phyloP scores from a whole-genome alignment of 1,284 basidiomycete species.

The Apiotrichum domesticum region DNA sequence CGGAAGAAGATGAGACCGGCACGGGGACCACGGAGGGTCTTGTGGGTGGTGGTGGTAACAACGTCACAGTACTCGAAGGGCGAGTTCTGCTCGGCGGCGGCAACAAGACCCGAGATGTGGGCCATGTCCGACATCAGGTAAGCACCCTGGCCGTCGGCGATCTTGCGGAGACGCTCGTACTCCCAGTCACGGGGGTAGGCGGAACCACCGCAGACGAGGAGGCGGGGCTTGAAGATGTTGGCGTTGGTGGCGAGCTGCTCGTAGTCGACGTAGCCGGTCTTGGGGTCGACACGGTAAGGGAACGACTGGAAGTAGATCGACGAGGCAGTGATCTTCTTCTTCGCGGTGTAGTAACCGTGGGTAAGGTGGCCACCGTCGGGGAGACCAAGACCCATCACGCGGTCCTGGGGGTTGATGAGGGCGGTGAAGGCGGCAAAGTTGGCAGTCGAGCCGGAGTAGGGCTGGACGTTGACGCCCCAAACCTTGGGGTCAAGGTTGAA shows the following conservation, averaged over 20 bases:
- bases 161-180: conserved; percentile 73
- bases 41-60: conserved; percentile 96
- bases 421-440: conserved; percentile 98
- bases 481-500: conserved; percentile 82
- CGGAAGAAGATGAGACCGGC: conserved; percentile 99
- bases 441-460: conserved; percentile 91
- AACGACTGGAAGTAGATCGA: conserved; percentile 99
- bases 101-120: conserved; percentile 93
- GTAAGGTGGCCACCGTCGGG: conserved; percentile 98
- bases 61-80: conserved; percentile 98
- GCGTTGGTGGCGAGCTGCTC: conserved; percentile 75
- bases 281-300: conserved; percentile 82
- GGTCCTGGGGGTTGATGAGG: conserved; percentile 93
- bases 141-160: conserved; percentile 80
- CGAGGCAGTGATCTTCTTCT: conserved; percentile 99
- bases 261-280: conserved; percentile 90
- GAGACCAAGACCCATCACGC: conserved; percentile 98
- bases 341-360: conserved; percentile 97
- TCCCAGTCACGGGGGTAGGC: conserved; percentile 99
- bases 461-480: conserved; percentile 99
- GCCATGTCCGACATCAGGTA: conserved; percentile 96
- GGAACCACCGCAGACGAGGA: conserved; percentile 96
- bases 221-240: conserved; percentile 90
- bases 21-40: conserved; percentile 96
- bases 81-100: conserved; percentile 83